phyloP scores from a whole-genome alignment of 371 early-diverging fungal genomes.

The Zopfochytrium polystomum region DNA sequence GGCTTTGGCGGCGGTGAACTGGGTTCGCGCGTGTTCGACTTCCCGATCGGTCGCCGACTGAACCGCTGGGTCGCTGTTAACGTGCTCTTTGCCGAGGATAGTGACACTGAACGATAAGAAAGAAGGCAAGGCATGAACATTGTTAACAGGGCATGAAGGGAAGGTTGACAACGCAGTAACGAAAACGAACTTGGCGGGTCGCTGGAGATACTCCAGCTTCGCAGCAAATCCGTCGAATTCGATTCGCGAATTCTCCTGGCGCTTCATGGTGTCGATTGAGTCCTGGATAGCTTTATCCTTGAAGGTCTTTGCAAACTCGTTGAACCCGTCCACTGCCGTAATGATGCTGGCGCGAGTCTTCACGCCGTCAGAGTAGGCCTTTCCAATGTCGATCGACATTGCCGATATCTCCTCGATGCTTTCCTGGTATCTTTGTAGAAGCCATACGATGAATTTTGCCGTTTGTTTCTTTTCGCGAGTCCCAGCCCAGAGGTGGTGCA shows the following conservation, averaged over 20 bases:
- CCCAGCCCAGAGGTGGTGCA: neutral
- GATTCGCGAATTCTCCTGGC: conserved; percentile 36
- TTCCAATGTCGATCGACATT: conserved; percentile 34
- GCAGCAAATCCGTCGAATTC: conserved; percentile 42
- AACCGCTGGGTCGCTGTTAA: conserved; percentile 15
- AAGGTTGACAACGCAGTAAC: neutral
- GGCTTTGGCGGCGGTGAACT: conserved; percentile 35
- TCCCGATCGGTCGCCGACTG: conserved; percentile 33
- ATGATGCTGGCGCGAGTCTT: conserved; percentile 33
- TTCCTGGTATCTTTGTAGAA: conserved; percentile 34
- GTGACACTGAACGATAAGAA: conserved; percentile 15
- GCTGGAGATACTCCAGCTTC: conserved; percentile 20
- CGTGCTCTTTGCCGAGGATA: conserved; percentile 27
- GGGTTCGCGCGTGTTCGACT: conserved; percentile 33
- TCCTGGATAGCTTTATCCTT: conserved; percentile 44
- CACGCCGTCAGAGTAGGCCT: conserved; percentile 22
- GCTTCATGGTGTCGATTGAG: conserved; percentile 42
- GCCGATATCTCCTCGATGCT: conserved; percentile 32
- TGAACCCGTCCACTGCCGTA: conserved; percentile 29
- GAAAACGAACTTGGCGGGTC: conserved; percentile 10
- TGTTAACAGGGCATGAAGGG: neutral
- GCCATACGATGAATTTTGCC: neutral
- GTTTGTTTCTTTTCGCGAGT: neutral
- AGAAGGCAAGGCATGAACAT: neutral
- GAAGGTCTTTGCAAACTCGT: conserved; percentile 38